Percentiles rank a stretch among this genome's conserved stretches.
These are phyloP conservation scores for Oleoguttula mirabilis DNA, from an alignment of 495 filamentous ascomycete species.

Conservation along the genomic window DNA sequence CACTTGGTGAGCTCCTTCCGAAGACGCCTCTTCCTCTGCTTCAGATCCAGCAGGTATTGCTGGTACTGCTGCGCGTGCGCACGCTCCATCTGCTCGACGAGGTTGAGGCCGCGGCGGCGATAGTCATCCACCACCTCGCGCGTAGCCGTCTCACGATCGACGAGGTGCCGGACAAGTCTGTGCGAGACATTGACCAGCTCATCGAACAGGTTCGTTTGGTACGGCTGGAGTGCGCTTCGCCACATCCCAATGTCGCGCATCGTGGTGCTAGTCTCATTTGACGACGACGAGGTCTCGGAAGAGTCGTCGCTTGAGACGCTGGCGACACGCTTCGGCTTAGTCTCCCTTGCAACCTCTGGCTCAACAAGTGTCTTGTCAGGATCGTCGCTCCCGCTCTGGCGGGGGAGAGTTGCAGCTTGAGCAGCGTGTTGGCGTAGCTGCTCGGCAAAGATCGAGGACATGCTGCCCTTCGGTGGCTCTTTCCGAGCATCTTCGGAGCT, in stretches of 20 bases:
- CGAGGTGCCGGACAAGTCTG: constrained; percentile 11
- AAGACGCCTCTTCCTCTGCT: background rate
- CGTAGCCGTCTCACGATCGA: constrained; percentile 14
- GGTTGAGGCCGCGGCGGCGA: constrained; percentile 2
- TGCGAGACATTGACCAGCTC: constrained; percentile 18
- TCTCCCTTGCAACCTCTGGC: background rate
- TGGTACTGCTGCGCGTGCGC: constrained; percentile 6
- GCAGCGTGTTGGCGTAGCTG: background rate
- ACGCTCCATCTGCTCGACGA: constrained; percentile 12
- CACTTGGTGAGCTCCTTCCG: background rate
- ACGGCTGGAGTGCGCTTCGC: constrained; percentile 7
- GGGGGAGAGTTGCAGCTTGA: background rate
- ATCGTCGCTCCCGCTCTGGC: constrained; percentile 1
- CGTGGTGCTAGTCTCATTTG: background rate
- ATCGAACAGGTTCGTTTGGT: constrained; percentile 21
- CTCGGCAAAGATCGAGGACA: constrained; percentile 3
- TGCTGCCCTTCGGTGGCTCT: background rate
- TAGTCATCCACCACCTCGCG: constrained; percentile 15
- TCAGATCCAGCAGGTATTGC: background rate
- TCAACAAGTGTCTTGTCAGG: constrained; percentile 17
- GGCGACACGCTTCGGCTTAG: background rate
- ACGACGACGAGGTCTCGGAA: background rate
- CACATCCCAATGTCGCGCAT: constrained; percentile 8
- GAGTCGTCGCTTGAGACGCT: background rate
- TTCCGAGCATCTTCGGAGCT: constrained; percentile 2